A percentile compares a stretch with the other conserved stretches of the same genome.
Conservation (phyloP, 202 grass and related monocot species). For the Eragrostis tef region DNA sequence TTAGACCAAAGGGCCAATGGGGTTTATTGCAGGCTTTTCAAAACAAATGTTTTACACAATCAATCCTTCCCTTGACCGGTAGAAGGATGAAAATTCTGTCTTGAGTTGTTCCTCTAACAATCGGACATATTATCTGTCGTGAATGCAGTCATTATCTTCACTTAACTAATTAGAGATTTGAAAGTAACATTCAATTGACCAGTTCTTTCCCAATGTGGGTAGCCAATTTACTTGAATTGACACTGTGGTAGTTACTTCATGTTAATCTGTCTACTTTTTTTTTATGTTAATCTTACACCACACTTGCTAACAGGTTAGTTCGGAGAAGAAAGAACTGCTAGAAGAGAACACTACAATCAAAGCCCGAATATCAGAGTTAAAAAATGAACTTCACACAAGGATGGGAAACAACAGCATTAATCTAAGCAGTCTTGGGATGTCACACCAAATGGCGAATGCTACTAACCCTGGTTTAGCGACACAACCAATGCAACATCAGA, state of each 20-base stretch:
- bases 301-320: conserved; percentile 50
- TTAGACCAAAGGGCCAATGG: not conserved
- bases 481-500: conserved; percentile 33
- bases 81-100: conserved; percentile 26
- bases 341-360: conserved; percentile 64
- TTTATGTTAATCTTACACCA: conserved; percentile 7
- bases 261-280: not conserved
- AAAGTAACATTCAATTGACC: conserved; percentile 28
- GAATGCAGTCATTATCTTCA: conserved; percentile 30
- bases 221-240: conserved; percentile 19
- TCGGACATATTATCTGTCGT: not conserved
- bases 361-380: conserved; percentile 56
- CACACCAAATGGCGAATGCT: conserved; percentile 31
- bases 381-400: conserved; percentile 54
- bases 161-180: conserved; percentile 1
- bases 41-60: not conserved
- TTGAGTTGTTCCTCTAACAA: not conserved
- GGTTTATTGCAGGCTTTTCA: not conserved
- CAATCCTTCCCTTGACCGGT: not conserved
- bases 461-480: conserved; percentile 20
- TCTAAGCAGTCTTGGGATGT: conserved; percentile 25
- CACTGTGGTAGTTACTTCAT: conserved; percentile 27
- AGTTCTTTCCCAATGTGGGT: not conserved
- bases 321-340: conserved; percentile 67
- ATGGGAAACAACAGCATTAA: conserved; percentile 39